These are phyloP conservation scores for Termitomyces sp. DNA, from an alignment of 768 basidiomycete genomes.

Conservation along the genomic window DNA sequence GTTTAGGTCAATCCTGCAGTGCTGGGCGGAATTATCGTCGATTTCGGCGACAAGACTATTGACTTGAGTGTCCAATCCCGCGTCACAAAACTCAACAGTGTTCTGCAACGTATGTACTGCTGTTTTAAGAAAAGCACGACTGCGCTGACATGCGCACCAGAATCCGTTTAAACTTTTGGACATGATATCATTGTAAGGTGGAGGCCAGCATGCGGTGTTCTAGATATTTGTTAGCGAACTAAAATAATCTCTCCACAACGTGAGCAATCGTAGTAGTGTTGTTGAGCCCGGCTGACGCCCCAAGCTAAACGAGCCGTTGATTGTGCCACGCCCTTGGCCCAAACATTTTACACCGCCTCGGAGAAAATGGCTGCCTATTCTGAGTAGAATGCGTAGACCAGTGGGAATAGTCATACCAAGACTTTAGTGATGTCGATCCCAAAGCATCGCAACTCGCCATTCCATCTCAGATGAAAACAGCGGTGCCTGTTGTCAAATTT, in stretches of 20 bases:
- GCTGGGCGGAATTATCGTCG: constrained; percentile 89
- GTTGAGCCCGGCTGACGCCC: not conserved
- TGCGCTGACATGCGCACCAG: constrained; percentile 15
- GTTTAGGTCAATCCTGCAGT: constrained; percentile 85
- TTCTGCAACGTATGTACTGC: constrained; percentile 69
- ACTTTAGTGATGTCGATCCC: not conserved
- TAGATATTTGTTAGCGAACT: constrained; percentile 14
- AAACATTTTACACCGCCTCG: not conserved
- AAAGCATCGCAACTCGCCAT: not conserved
- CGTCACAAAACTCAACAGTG: constrained; percentile 91
- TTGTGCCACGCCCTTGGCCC: not conserved
- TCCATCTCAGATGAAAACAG: not conserved
- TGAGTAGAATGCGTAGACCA: not conserved
- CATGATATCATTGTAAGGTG: constrained; percentile 1
- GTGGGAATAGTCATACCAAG: not conserved
- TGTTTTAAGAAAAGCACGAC: not conserved
- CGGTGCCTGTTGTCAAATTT: not conserved
- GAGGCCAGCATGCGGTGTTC: not conserved
- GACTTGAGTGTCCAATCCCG: constrained; percentile 93
- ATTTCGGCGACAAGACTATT: constrained; percentile 98
- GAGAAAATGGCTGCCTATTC: not conserved
- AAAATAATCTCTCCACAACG: not conserved
- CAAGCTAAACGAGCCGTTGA: not conserved
- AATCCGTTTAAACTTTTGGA: constrained; percentile 32
- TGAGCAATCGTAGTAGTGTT: not conserved